Evolutionary conservation across 129 eudicot species (phyloP).

Genomic region (Kitagawia praeruptora): DNA sequence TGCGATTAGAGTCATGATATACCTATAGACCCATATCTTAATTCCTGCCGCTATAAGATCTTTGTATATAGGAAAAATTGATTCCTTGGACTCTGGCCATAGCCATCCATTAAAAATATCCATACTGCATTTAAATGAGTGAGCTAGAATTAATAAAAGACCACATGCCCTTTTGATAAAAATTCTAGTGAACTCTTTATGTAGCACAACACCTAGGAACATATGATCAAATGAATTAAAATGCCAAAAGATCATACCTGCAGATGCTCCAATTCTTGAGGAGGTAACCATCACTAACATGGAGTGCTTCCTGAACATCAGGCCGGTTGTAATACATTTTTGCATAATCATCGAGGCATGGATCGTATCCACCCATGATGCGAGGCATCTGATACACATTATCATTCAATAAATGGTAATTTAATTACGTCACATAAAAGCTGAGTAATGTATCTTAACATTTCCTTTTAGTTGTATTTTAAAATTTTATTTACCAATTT

Average conservation of each 20-base stretch:
- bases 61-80: constrained; percentile 87
- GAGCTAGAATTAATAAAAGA: not conserved
- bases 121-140: constrained; percentile 45
- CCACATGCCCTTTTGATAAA: not conserved
- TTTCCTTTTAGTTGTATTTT: not conserved
- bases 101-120: constrained; percentile 57
- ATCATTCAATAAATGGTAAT: not conserved
- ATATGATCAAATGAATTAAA: constrained; percentile 3
- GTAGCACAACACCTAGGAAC: too few species aligned
- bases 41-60: constrained; percentile 78
- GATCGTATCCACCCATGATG: constrained; percentile 82
- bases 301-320: constrained; percentile 88
- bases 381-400: constrained; percentile 60
- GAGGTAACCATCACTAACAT: constrained; percentile 51
- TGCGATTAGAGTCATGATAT: constrained; percentile 8
- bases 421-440: not conserved
- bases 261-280: constrained; percentile 86
- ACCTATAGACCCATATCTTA: constrained; percentile 94
- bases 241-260: constrained; percentile 47
- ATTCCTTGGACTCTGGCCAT: constrained; percentile 57
- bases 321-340: constrained; percentile 64
- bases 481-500: not conserved
- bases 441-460: not conserved
- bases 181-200: too few species aligned
- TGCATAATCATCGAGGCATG: constrained; percentile 86